Base-by-base conservation (phyloP, 208 protist genomes). In the Tritrichomonas foetus region DNA sequence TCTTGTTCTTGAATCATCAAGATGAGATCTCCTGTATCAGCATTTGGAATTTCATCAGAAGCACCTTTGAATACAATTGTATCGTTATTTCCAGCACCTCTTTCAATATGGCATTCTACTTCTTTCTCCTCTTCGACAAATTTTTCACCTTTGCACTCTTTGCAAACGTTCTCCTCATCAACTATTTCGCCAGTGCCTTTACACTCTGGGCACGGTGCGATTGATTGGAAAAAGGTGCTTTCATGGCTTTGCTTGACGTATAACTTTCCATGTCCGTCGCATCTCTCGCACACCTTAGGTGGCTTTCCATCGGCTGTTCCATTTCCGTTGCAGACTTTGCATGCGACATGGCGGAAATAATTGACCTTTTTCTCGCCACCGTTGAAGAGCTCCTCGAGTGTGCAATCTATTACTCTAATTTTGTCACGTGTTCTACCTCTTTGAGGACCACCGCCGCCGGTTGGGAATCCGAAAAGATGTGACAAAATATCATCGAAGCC, bases 351-450 rank as follows among this genome's bases (percentile, higher is more conserved):
- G 0, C 89, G 8, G 27, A 44, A 14, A 69, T 49, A 33, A 47
- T 36, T 57, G 22, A 93, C 41, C 14, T 93, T 93, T 64, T 93
- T 93, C 39, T 69, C 57, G 39, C n/a, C 49, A n/a, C 89, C 89
- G 22, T 66, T 93, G 41, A 74, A 93, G 1, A 93, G 36, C 27
- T 93, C 89, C 53, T 69, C 57, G 14, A 93, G 39, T n/a, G 89
- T 93, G 9, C 13, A 36, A 30, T 64, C 50, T 30, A 72, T 36
- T 16, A 74, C 89, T 49, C 27, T 3, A 11, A 72, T 39, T 16
- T 50, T 69, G 55, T 93, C 39, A 27, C 47, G 41, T 20, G 78
- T 89, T 36, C 47, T 89, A 30, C 41, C 30, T 25, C 36, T 64
- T 78, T 8, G 8, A 33, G 27, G 69, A 20, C 33, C 82, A 39